Percentiles rank a stretch among this genome's conserved stretches.
These are phyloP conservation scores for Madurella mycetomatis DNA, from an alignment of 2,329 filamentous ascomycete genomes.

Conservation along the genomic window DNA sequence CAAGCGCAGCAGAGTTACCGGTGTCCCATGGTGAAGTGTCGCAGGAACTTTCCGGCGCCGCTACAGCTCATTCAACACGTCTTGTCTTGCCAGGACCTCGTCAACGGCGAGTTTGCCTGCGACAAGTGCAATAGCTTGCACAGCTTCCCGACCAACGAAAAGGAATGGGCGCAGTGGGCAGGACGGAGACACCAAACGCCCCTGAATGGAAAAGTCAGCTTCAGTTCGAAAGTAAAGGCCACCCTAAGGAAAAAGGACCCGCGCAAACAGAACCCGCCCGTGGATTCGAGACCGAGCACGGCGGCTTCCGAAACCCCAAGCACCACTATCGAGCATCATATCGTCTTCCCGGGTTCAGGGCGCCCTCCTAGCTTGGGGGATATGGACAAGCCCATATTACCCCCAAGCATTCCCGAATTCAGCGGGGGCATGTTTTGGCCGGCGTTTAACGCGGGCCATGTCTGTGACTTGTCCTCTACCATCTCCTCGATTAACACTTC, in stretches of 20 bases:
- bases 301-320: constrained; percentile 17
- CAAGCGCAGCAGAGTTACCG: constrained; percentile 22
- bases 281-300: constrained; percentile 19
- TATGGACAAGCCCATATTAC: constrained; percentile 14
- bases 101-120: constrained; percentile 29
- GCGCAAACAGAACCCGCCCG: constrained; percentile 12
- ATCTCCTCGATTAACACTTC: constrained; percentile 23
- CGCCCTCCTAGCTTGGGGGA: constrained; percentile 1
- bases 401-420: constrained; percentile 10
- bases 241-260: constrained; percentile 17
- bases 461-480: constrained; percentile 20
- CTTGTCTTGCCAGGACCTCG: constrained; percentile 27
- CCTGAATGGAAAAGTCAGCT: constrained; percentile 23
- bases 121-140: constrained; percentile 29
- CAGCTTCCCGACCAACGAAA: constrained; percentile 29
- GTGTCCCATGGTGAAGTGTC: constrained; percentile 30
- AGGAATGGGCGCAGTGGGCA: constrained; percentile 29
- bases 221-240: constrained; percentile 28
- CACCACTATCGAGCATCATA: constrained; percentile 9
- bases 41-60: constrained; percentile 21
- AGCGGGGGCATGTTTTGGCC: constrained; percentile 23
- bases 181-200: constrained; percentile 24
- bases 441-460: constrained; percentile 9
- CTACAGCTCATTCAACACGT: constrained; percentile 28
- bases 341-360: constrained; percentile 8